Conservation (phyloP, 768 basidiomycete genomes). For the Hemileccinum rubropunctum region DNA sequence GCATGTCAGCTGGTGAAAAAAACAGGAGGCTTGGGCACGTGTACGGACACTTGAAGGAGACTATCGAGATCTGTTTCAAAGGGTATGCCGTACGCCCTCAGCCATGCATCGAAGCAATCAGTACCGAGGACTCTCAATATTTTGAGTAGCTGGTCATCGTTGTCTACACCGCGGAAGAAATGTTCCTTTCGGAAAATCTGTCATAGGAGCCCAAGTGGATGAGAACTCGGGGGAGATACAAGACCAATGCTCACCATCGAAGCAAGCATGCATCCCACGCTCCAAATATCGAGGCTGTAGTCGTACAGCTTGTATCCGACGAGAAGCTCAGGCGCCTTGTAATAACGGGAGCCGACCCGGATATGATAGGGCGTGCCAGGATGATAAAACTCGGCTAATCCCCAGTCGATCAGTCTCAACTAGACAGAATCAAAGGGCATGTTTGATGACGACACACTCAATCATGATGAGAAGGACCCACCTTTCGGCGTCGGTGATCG, state of each 20-base stretch:
- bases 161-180: constrained; percentile 73
- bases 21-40: not conserved
- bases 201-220: not conserved
- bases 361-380: constrained; percentile 69
- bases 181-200: constrained; percentile 74
- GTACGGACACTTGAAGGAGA: constrained; percentile 47
- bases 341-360: constrained; percentile 68
- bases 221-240: not conserved
- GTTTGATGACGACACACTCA: not conserved
- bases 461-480: constrained; percentile 26
- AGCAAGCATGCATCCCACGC: constrained; percentile 71
- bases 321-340: constrained; percentile 70
- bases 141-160: constrained; percentile 70
- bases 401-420: constrained; percentile 71
- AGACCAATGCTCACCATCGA: constrained; percentile 53
- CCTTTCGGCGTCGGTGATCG: constrained; percentile 58
- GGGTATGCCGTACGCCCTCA: constrained; percentile 61
- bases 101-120: constrained; percentile 58
- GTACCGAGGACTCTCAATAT: constrained; percentile 69
- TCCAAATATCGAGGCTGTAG: constrained; percentile 73
- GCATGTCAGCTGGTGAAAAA: not conserved
- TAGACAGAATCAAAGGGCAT: constrained; percentile 14
- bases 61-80: constrained; percentile 60
- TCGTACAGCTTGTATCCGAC: constrained; percentile 73
- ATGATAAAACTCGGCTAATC: constrained; percentile 75